A percentile compares a stretch with the other conserved stretches of the same genome.
These are phyloP conservation scores for Abrus pulchellus DNA, from an alignment of 306 rosid genomes.

Conservation along the genomic window DNA sequence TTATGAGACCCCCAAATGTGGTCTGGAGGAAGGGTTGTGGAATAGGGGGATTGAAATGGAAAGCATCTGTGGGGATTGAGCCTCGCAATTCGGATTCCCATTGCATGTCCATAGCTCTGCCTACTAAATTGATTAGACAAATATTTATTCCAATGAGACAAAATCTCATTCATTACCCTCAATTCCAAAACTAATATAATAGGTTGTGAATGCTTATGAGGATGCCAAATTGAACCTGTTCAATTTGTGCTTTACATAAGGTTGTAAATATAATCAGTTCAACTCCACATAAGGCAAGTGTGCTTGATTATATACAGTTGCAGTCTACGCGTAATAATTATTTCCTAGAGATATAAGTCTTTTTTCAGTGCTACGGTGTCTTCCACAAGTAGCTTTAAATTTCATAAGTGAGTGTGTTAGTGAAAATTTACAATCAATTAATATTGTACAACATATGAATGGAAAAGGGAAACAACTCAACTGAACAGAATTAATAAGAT, in stretches of 20 bases:
- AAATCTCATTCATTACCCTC: not conserved
- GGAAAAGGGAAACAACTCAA: constrained; percentile 19
- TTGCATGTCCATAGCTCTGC: not conserved
- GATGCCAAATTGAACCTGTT: constrained; percentile 19
- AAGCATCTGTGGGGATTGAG: not conserved
- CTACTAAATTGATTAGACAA: not conserved
- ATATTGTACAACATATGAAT: not conserved
- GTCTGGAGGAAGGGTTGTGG: not conserved
- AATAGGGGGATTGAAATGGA: no score
- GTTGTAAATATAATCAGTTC: constrained; percentile 8
- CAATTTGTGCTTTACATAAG: constrained; percentile 2
- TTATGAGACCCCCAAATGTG: not conserved
- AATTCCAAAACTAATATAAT: not conserved
- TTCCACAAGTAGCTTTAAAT: not conserved
- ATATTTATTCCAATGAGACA: constrained; percentile 1
- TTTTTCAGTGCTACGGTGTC: not conserved
- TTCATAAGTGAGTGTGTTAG: constrained; percentile 11
- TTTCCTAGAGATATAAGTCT: not conserved
- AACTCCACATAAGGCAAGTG: not conserved
- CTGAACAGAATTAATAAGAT: constrained; percentile 1
- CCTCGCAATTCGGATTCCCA: not conserved
- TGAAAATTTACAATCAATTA: constrained; percentile 26
- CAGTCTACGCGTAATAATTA: not conserved
- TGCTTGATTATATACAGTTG: constrained; percentile 2
- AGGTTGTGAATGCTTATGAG: not conserved